A percentile compares a stretch with the other conserved stretches of the same genome.
phyloP scores from a whole-genome alignment of 306 rosid species.

The Vigna radiata region DNA sequence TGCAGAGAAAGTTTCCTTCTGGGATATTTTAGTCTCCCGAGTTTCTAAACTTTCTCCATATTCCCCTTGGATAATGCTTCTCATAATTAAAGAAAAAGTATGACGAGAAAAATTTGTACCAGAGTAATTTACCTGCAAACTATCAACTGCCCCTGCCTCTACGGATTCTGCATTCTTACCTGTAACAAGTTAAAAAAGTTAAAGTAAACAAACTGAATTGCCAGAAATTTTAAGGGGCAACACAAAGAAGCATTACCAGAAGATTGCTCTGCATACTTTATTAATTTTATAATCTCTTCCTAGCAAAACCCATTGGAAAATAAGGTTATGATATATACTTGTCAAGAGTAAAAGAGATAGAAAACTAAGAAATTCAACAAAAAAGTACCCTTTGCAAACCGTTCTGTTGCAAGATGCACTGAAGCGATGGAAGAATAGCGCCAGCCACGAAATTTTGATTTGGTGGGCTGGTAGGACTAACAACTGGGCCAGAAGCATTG shows the following conservation, averaged over 20 bases:
- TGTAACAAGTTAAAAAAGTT: slow-evolving; percentile 50
- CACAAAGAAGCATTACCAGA: slow-evolving; percentile 60
- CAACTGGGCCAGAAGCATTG: slow-evolving; percentile 54
- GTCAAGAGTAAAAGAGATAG: not conserved
- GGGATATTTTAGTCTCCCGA: not conserved
- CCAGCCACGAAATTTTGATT: slow-evolving; percentile 52
- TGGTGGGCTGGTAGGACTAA: slow-evolving; percentile 66
- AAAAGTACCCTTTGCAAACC: slow-evolving; percentile 75
- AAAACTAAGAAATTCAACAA: slow-evolving; percentile 12
- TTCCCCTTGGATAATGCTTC: not conserved
- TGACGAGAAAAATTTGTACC: not conserved
- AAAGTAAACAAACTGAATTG: slow-evolving; percentile 42
- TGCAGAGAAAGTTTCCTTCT: not conserved
- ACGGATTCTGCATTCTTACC: slow-evolving; percentile 71
- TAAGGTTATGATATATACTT: slow-evolving; percentile 27
- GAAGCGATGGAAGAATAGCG: slow-evolving; percentile 73
- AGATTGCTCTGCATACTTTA: slow-evolving; percentile 79
- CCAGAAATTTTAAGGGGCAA: slow-evolving; percentile 8
- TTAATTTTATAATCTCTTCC: slow-evolving; percentile 89
- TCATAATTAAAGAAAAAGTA: slow-evolving; percentile 18
- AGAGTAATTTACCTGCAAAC: slow-evolving; percentile 65
- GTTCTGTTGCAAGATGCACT: slow-evolving; percentile 82
- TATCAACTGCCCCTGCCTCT: slow-evolving; percentile 64
- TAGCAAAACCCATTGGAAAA: slow-evolving; percentile 50
- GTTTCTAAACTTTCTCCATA: not conserved